These are phyloP conservation scores for Hordeum marinum DNA, from an alignment of 176 grass and related monocot genomes.

Conservation along the genomic window DNA sequence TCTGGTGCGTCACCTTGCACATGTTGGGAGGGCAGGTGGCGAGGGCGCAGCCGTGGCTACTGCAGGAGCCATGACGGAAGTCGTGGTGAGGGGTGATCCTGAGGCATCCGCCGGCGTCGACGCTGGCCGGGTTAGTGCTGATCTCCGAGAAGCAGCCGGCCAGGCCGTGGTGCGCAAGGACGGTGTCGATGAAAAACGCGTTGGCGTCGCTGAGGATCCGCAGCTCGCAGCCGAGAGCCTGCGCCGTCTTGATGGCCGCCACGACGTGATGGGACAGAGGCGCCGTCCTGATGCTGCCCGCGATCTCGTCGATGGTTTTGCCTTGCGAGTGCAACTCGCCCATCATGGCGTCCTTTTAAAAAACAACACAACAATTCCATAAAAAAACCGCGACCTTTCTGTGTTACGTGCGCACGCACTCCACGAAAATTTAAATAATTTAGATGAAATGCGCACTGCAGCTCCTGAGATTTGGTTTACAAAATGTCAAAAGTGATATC, in stretches of 20 bases:
- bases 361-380: background rate
- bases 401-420: too few species aligned
- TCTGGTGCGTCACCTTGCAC: slow-evolving; percentile 61
- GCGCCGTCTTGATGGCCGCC: slow-evolving; percentile 49
- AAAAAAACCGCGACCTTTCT: background rate
- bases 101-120: slow-evolving; percentile 71
- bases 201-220: slow-evolving; percentile 87
- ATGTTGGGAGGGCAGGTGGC: slow-evolving; percentile 83
- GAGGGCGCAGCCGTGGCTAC: slow-evolving; percentile 55
- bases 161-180: slow-evolving; percentile 78
- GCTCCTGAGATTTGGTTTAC: too few species aligned
- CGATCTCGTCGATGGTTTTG: slow-evolving; percentile 46
- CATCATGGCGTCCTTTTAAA: slow-evolving; percentile 61
- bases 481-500: too few species aligned
- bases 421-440: too few species aligned
- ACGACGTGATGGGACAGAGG: slow-evolving; percentile 44
- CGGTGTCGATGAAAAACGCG: slow-evolving; percentile 58
- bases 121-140: slow-evolving; percentile 55
- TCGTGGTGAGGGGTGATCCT: slow-evolving; percentile 55
- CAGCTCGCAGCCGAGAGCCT: slow-evolving; percentile 71
- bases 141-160: slow-evolving; percentile 54
- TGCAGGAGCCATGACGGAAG: slow-evolving; percentile 20
- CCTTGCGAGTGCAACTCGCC: slow-evolving; percentile 62
- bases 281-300: slow-evolving; percentile 25
- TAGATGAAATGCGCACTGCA: too few species aligned